A percentile compares a stretch with the other conserved stretches of the same genome.
Evolutionary conservation across 2,329 filamentous ascomycete species (phyloP).

Genomic region (Nannizziopsis barbatae): DNA sequence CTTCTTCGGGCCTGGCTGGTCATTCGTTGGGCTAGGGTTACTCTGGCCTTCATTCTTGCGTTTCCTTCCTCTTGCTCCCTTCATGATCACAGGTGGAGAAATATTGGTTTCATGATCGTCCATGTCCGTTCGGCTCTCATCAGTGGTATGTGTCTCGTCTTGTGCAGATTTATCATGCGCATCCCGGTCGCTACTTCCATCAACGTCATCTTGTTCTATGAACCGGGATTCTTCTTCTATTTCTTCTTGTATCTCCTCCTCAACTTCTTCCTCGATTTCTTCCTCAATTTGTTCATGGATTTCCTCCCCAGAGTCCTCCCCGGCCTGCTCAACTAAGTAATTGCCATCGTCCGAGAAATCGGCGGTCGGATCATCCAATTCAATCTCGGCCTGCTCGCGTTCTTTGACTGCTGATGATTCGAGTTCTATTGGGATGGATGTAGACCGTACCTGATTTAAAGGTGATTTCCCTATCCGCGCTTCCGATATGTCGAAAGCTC

Average conservation of each 20-base stretch:
- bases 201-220: conserved; percentile 20
- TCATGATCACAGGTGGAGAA: conserved; percentile 10
- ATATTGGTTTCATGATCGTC: conserved; percentile 13
- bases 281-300: too few species aligned
- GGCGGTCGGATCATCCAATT: conserved; percentile 14
- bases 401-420: conserved; percentile 19
- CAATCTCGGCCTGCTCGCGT: conserved; percentile 1
- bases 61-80: conserved; percentile 13
- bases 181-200: conserved; percentile 19
- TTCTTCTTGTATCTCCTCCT: neutral
- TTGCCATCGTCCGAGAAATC: conserved; percentile 31
- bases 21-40: neutral
- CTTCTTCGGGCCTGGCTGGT: conserved; percentile 15
- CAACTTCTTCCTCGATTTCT: too few species aligned
- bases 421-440: conserved; percentile 23
- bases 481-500: conserved; percentile 17
- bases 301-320: conserved; percentile 20
- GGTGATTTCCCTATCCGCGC: conserved; percentile 25
- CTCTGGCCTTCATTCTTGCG: conserved; percentile 12
- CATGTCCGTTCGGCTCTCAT: conserved; percentile 11
- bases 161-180: conserved; percentile 15
- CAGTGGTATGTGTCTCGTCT: neutral
- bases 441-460: conserved; percentile 28
- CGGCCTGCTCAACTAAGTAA: conserved; percentile 19
- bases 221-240: conserved; percentile 17